Conservation (phyloP, 768 basidiomycete genomes). For the Filobasidium floriforme region DNA sequence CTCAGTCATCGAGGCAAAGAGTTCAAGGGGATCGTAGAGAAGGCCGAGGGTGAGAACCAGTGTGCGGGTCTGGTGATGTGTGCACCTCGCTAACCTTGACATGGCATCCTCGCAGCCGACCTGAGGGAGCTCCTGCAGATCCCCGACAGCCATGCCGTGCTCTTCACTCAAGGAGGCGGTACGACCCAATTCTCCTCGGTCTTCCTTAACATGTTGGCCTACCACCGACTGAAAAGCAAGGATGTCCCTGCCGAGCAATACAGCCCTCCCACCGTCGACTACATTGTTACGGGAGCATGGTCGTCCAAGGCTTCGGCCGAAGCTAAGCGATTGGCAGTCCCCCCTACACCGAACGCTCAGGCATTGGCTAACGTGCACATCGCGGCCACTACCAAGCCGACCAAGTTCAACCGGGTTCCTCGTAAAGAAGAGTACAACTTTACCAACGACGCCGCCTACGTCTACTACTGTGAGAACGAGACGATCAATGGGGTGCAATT, state of each 20-base stretch:
- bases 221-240: slow-evolving; percentile 69
- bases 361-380: slow-evolving; percentile 55
- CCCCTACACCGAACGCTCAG: slow-evolving; percentile 23
- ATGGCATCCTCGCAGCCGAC: slow-evolving; percentile 48
- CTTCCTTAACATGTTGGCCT: slow-evolving; percentile 81
- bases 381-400: slow-evolving; percentile 57
- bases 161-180: slow-evolving; percentile 93
- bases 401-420: slow-evolving; percentile 65
- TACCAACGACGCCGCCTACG: slow-evolving; percentile 70
- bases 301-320: slow-evolving; percentile 77
- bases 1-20: slow-evolving; percentile 91
- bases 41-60: slow-evolving; percentile 40
- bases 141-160: slow-evolving; percentile 71
- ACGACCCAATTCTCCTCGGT: slow-evolving; percentile 84
- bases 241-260: slow-evolving; percentile 28
- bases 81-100: not conserved
- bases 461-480: slow-evolving; percentile 99
- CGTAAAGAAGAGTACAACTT: slow-evolving; percentile 64
- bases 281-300: slow-evolving; percentile 89
- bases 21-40: slow-evolving; percentile 63
- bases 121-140: slow-evolving; percentile 71
- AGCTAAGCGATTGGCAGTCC: slow-evolving; percentile 60
- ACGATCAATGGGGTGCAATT: slow-evolving; percentile 94
- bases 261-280: slow-evolving; percentile 59
- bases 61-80: not conserved